These are phyloP conservation scores for Xerocomus nothofagi DNA, from an alignment of 1,284 basidiomycete species.

Conservation along the genomic window DNA sequence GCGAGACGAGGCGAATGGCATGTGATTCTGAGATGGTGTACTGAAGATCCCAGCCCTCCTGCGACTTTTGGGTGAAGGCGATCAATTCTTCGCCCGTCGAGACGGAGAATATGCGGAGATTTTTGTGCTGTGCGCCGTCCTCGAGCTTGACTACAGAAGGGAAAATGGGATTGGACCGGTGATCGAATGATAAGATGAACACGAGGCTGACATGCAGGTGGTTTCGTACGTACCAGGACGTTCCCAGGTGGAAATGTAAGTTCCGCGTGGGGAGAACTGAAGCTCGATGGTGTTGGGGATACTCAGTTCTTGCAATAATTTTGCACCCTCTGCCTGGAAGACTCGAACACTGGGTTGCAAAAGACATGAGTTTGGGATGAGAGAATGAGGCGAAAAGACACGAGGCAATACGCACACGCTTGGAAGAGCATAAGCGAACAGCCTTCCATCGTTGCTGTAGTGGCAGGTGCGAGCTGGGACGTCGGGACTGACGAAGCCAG, in stretches of 20 bases:
- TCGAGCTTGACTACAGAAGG: conserved; percentile 63
- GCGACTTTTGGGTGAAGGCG: conserved; percentile 81
- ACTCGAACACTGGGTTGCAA: conserved; percentile 60
- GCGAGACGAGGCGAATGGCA: conserved; percentile 79
- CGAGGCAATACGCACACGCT: conserved; percentile 53
- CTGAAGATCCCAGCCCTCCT: conserved; percentile 86
- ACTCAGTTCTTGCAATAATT: conserved; percentile 67
- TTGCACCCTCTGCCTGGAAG: conserved; percentile 73
- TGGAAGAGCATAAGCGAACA: conserved; percentile 83
- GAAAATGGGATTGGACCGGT: conserved; percentile 10
- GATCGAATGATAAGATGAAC: conserved; percentile 12
- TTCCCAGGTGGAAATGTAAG: conserved; percentile 94
- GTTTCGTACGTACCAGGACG: conserved; percentile 57
- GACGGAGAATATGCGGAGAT: conserved; percentile 82
- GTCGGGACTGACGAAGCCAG: conserved; percentile 69
- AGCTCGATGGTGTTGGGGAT: conserved; percentile 80
- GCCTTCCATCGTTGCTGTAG: conserved; percentile 87
- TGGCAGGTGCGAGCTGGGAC: conserved; percentile 71
- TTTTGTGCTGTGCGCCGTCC: conserved; percentile 83
- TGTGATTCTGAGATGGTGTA: conserved; percentile 91
- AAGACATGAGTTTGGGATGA: conserved; percentile 10
- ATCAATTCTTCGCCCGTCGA: conserved; percentile 81
- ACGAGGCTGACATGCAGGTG: conserved; percentile 17
- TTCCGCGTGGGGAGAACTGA: conserved; percentile 89
- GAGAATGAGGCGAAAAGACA: conserved; percentile 7